Base-by-base conservation (phyloP, 2,329 filamentous ascomycete genomes). In the Trichoderma hamatum region DNA sequence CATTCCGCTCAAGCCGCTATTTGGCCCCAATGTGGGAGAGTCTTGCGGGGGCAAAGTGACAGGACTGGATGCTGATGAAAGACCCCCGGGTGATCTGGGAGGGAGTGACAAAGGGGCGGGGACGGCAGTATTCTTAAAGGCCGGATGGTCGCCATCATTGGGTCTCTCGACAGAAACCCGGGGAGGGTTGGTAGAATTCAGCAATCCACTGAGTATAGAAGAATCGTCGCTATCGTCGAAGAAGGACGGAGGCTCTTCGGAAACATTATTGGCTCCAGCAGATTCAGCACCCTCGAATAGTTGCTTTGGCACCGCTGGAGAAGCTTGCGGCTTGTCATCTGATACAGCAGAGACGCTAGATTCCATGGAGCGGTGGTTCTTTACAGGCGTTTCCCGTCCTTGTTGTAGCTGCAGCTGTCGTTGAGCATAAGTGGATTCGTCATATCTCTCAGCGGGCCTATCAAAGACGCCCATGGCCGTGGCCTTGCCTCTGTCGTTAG, bases 391-490 rank as follows among this genome's bases (percentile, higher is more conserved):
- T 68, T 91, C 90, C 30, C 90, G 87, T 32, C 90, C 92, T 74
- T 92, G 88, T 72, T 95, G 92, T 77, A 97, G 87, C 77, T 94
- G 92, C 59, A 92, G 82, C 75, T 97, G 92, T 55, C 93, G 88
- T 76, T 96, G 91, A 5, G 92, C 87, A 75, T 93, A 97, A 75
- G 93, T 92, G 24, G 90, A 88, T 75, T 97, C 94, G 74, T 97
- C 93, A 73, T 96, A 97, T 9, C 89, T 87, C 62, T 90, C 87
- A 2, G 83, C 81, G 1, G 94, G 92, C 76, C 93, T 93, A 72
- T 91, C 91, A 70, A 86, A 85, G 28, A 86, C 80, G 24, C 83
- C 84, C 74, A 84, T 80, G 0, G 92, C 91, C 0, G 93, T 96
- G 5, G 92, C 92, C 76, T 96, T 97, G 63, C 92, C 93, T 58